A percentile compares a stretch with the other conserved stretches of the same genome.
These are phyloP conservation scores for Cenchrus purpureus DNA, from an alignment of 176 grass and related monocot genomes.

Conservation along the genomic window DNA sequence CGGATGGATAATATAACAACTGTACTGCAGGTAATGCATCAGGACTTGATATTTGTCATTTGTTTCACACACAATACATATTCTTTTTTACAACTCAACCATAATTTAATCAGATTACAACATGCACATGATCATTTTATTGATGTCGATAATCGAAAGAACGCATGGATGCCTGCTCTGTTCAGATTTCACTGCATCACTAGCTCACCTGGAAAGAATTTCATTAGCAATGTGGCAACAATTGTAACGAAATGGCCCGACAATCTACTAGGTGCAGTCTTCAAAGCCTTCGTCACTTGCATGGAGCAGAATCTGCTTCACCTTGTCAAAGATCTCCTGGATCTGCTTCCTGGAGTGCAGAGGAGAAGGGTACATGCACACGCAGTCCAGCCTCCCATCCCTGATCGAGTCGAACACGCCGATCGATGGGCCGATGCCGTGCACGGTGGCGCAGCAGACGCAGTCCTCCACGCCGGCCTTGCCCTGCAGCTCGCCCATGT, in stretches of 20 bases:
- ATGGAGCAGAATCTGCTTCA: slow-evolving; percentile 57
- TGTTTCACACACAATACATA: not conserved
- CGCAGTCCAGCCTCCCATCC: slow-evolving; percentile 67
- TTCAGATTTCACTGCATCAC: not conserved
- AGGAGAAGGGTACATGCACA: slow-evolving; percentile 72
- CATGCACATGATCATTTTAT: not conserved
- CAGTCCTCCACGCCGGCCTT: slow-evolving; percentile 72
- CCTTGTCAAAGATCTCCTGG: slow-evolving; percentile 51
- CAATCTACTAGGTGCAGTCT: slow-evolving; percentile 16
- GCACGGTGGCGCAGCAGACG: slow-evolving; percentile 61
- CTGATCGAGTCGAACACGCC: slow-evolving; percentile 73
- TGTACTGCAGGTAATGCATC: too few relatives aligned
- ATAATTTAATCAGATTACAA: not conserved
- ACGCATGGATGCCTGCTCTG: not conserved
- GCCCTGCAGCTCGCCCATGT: slow-evolving; percentile 39
- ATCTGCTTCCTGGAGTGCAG: slow-evolving; percentile 91
- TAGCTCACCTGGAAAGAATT: not conserved
- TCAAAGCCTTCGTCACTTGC: slow-evolving; percentile 7
- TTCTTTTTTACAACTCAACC: not conserved
- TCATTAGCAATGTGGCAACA: not conserved
- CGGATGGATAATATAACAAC: too few relatives aligned
- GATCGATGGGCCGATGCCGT: slow-evolving; percentile 78
- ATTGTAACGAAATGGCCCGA: not conserved
- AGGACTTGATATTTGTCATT: not conserved
- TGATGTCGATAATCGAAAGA: not conserved